Base-by-base conservation (phyloP, 441 rosid species). In the Euphorbia celastroides region DNA sequence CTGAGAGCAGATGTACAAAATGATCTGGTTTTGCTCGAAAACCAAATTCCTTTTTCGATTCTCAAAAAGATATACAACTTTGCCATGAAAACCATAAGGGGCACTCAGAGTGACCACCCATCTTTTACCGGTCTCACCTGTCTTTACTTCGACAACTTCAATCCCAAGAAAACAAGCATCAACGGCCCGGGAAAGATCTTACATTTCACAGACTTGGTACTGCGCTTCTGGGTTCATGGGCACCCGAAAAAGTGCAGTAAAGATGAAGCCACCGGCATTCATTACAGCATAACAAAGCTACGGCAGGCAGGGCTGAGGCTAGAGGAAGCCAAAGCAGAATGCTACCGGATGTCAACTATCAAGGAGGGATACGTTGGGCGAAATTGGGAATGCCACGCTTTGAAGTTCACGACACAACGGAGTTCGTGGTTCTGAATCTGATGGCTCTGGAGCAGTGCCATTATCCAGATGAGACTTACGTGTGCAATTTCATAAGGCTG, bases 361-460 rank as follows among this genome's bases (percentile, higher is more conserved):
- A 14, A 10, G 0, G 0, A n/a, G n/a, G n/a, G 5, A n/a, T 57
- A 5, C 10, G 28, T 19, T 27, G 70, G 27, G 3, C 42, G 20
- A 42, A 56, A 46, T 67, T 79, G 3, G 16, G 65, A 22, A 32
- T 79, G 10, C 77, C 82, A 0, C 10, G 52, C 41, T 54, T 79
- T 27, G 31, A 36, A 17, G 23, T 75, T 3, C 58, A 70, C 11
- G 79, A 70, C 42, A 34, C 58, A 9, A 73, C 73, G 0, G 79
- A 79, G 42, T n/a, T 48, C 7, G 44, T 71, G 10, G 64, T 72
- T 2, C 69, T 76, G 26, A 76, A 76, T 70, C 58, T 76, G 28
- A 72, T 76, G 62, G 80, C 80, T 5, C 59, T 72, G 2, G 80
- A 76, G 42, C 80, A 76, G 17, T 76, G 80, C 8, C 81, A 71